These are phyloP conservation scores for Conringia planisiliqua DNA, from an alignment of 345 rosid genomes.

Conservation along the genomic window DNA sequence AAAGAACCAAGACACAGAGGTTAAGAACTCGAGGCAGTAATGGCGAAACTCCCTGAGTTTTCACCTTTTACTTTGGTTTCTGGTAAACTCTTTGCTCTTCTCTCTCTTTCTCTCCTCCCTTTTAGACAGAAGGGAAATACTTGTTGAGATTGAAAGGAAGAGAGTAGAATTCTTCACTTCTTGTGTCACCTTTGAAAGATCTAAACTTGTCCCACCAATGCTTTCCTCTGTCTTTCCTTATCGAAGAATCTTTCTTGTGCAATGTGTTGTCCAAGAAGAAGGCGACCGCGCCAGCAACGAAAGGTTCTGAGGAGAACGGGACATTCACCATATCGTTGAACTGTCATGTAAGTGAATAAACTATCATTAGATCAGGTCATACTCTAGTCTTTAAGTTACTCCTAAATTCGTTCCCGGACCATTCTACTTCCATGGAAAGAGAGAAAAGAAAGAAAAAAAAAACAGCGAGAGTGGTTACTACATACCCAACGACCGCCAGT, in stretches of 20 bases:
- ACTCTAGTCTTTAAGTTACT: background rate
- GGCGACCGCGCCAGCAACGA: conserved; percentile 82
- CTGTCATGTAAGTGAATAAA: conserved; percentile 40
- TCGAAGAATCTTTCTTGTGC: conserved; percentile 44
- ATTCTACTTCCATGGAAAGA: background rate
- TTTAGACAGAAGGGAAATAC: conserved; percentile 89
- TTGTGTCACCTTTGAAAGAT: conserved; percentile 66
- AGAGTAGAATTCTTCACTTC: conserved; percentile 89
- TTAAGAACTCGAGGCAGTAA: conserved; percentile 7
- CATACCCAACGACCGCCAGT: conserved; percentile 83
- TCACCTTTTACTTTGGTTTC: conserved; percentile 9
- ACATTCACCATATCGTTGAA: conserved; percentile 91
- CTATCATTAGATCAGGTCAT: conserved; percentile 11
- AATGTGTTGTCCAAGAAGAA: conserved; percentile 82
- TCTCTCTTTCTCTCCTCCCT: conserved; percentile 1
- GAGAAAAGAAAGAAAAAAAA: background rate
- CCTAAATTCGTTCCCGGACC: background rate
- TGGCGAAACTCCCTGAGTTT: conserved; percentile 7
- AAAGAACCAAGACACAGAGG: conserved; percentile 20
- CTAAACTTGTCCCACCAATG: conserved; percentile 96
- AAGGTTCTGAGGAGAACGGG: conserved; percentile 89
- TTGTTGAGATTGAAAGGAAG: conserved; percentile 93
- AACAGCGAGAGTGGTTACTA: background rate
- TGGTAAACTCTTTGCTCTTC: conserved; percentile 18
- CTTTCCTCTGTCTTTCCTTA: conserved; percentile 90